Evolutionary conservation across 805 yeast species (phyloP).

Genomic region (Metschnikowia arizonensis): DNA sequence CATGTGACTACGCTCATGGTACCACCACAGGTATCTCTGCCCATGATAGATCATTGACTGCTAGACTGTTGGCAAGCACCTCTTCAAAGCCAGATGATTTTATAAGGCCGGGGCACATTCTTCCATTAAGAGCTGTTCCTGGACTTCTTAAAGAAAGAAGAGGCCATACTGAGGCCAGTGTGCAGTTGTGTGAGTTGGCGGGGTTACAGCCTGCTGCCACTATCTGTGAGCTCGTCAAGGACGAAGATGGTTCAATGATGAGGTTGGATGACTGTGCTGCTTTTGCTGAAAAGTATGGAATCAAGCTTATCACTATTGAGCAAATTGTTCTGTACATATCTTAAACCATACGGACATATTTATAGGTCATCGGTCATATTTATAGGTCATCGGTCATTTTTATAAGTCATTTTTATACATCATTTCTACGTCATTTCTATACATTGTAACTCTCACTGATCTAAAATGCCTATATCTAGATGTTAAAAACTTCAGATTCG

Average conservation of each 20-base stretch:
- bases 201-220: conserved; percentile 84
- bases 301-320: conserved; percentile 77
- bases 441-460: not conserved
- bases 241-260: conserved; percentile 93
- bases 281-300: conserved; percentile 57
- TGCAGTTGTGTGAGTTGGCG: conserved; percentile 74
- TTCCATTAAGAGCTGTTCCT: conserved; percentile 86
- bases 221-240: conserved; percentile 90
- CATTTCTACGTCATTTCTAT: no score
- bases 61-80: conserved; percentile 63
- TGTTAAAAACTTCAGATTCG: no score
- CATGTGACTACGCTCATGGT: conserved; percentile 80
- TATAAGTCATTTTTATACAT: no score
- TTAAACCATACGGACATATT: not conserved
- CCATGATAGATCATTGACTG: conserved; percentile 85
- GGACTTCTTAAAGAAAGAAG: conserved; percentile 78
- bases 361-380: no score
- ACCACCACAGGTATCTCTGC: conserved; percentile 98
- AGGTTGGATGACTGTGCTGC: conserved; percentile 78
- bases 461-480: no score
- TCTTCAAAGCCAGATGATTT: conserved; percentile 57
- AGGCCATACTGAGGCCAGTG: conserved; percentile 98
- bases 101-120: conserved; percentile 88
- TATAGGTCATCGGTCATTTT: no score
- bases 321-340: conserved; percentile 55